Evolutionary conservation across 371 early-diverging fungal genomes (phyloP), one percentile per base, ranked within the genome.

Genomic region (Saksenaea vasiformis): DNA sequence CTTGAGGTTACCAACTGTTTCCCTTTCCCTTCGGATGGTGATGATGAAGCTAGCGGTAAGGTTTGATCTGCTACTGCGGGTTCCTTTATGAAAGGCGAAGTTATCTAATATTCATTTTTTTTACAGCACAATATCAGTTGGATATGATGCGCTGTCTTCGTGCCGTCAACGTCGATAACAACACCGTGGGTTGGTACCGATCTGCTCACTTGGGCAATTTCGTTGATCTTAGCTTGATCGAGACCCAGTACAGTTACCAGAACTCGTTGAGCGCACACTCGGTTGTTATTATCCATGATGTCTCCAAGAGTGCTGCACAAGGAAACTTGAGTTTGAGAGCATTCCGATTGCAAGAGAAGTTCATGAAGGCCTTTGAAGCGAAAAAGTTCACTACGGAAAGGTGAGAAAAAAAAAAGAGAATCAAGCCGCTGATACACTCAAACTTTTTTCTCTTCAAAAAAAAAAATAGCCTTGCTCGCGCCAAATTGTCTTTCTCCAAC

Each of bases 171-270:
- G 92, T 91, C 55, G 98, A 98, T 72, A 91, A 93, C 74, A 94
- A 94, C 85, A 90, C 93, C 37, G 96, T 97, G 37, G 98, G 98
- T n/a, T 95, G 98, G 95, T 98, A 97, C 76, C 91, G 93, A 74
- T 93, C 95, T 31, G 88, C 95, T 47, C 86, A 90, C 67, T 77
- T 95, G 73, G 94, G 93, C 63, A 88, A 90, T 68, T 95, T 96
- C 78, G 89, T 97, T 85, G 91, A 93, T 83, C 88, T 90, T 75
- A 89, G 87, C 58, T 83, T 95, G 77, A 87, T 98, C 73, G 96
- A 97, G 59, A 91, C 91, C 35, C 95, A 95, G 78, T 90, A 84
- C 74, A 89, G 89, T 72, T 95, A 94, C 77, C 97, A 97, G 82
- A 87, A 87, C 71, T 88, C 90, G n/a, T 84, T 93, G 70, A 86